Percentiles rank a stretch among this genome's conserved stretches.
phyloP scores from a whole-genome alignment of 2,329 filamentous ascomycete species.

The Pseudogymnoascus pannorum region DNA sequence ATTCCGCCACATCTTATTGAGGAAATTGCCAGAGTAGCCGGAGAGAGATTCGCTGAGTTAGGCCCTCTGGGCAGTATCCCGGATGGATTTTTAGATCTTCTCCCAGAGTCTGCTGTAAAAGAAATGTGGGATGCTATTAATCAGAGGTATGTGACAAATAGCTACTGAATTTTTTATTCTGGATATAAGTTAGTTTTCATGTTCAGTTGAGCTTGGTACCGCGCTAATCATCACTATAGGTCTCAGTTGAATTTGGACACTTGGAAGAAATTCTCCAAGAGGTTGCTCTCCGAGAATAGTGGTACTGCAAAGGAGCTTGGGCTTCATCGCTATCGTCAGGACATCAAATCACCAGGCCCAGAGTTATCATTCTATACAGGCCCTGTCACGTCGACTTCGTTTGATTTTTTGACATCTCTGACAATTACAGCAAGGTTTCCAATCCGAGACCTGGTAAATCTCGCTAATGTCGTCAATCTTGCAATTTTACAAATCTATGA shows the following conservation, averaged over 20 bases:
- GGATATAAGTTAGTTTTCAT: not conserved
- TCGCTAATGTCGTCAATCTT: slow-evolving; percentile 27
- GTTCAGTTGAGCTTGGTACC: not conserved
- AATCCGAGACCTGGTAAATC: slow-evolving; percentile 23
- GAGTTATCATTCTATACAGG: slow-evolving; percentile 21
- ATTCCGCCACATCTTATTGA: slow-evolving; percentile 15
- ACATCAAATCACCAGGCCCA: slow-evolving; percentile 18
- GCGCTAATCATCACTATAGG: slow-evolving; percentile 14
- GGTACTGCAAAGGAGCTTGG: slow-evolving; percentile 16
- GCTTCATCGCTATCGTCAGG: slow-evolving; percentile 20
- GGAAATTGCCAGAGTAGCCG: not conserved
- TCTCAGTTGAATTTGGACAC: slow-evolving; percentile 20
- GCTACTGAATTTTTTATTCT: not conserved
- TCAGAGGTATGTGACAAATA: slow-evolving; percentile 17
- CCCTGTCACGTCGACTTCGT: slow-evolving; percentile 23
- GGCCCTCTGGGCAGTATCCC: not conserved
- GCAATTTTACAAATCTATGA: slow-evolving; percentile 26
- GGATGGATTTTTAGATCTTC: not conserved
- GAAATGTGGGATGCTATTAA: slow-evolving; percentile 21
- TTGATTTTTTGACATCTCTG: slow-evolving; percentile 27
- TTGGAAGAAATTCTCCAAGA: slow-evolving; percentile 26
- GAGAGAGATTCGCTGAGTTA: not conserved
- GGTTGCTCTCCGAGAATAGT: slow-evolving; percentile 16
- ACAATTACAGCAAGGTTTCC: slow-evolving; percentile 24
- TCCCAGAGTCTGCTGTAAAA: slow-evolving; percentile 11